A percentile compares a stretch with the other conserved stretches of the same genome.
phyloP scores from a whole-genome alignment of 192 early-diverging fungal genomes.

The Anaeromyces robustus region DNA sequence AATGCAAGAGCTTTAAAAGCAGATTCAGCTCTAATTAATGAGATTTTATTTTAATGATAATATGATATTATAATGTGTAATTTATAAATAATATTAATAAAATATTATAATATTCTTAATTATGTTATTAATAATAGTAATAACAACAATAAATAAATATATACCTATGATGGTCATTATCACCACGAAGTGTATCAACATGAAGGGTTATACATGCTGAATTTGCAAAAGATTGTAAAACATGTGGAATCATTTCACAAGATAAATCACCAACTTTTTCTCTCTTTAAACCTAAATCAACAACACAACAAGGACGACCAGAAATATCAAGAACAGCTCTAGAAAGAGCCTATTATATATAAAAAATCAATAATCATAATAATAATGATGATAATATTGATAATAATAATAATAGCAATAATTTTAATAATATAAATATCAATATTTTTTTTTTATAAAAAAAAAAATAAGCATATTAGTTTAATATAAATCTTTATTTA shows the following conservation, averaged over 20 bases:
- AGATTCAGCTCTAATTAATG: conserved; percentile 63
- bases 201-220: conserved; percentile 88
- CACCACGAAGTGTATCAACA: conserved; percentile 85
- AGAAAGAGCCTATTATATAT: conserved; percentile 52
- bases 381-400: background rate
- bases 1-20: conserved; percentile 98
- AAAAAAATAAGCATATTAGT: too few relatives aligned
- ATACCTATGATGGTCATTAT: conserved; percentile 96
- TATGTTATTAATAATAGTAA: background rate
- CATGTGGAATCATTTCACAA: conserved; percentile 98
- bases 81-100: too few relatives aligned
- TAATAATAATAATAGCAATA: too few relatives aligned
- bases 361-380: background rate
- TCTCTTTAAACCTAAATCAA: conserved; percentile 77
- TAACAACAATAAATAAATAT: too few relatives aligned
- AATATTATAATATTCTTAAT: too few relatives aligned
- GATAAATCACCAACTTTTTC: conserved; percentile 81
- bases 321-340: conserved; percentile 95
- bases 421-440: too few relatives aligned
- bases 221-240: conserved; percentile 81
- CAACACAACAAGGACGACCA: conserved; percentile 67
- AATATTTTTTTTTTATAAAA: too few relatives aligned
- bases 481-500: too few relatives aligned
- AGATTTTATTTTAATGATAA: too few relatives aligned
- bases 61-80: too few relatives aligned